Evolutionary conservation across 2,329 filamentous ascomycete species (phyloP).

Genomic region (Onygenales sp.): DNA sequence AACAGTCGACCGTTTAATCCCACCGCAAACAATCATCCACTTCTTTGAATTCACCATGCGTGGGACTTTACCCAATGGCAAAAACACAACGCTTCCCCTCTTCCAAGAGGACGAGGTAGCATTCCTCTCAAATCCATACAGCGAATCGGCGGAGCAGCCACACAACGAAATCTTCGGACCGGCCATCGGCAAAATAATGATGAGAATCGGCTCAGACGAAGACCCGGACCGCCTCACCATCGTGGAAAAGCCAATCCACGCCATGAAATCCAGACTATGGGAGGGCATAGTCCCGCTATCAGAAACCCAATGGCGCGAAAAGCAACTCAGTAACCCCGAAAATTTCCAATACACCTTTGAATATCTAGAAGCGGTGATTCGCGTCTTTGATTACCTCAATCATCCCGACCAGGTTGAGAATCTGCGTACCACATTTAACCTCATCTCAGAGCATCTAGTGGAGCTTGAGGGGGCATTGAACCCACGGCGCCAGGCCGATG

Average conservation of each 20-base stretch:
- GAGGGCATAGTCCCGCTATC: constrained; percentile 17
- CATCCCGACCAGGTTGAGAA: constrained; percentile 2
- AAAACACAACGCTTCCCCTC: constrained; percentile 4
- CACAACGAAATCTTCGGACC: neutral
- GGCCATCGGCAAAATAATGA: constrained; percentile 6
- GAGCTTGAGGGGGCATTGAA: constrained; percentile 13
- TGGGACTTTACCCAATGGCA: constrained; percentile 13
- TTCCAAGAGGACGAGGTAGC: constrained; percentile 6
- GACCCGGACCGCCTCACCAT: constrained; percentile 10
- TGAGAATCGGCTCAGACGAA: constrained; percentile 8
- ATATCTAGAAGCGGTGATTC: constrained; percentile 15
- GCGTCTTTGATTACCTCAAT: constrained; percentile 19
- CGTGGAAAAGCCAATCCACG: constrained; percentile 18
- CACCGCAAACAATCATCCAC: constrained; percentile 15
- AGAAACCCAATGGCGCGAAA: constrained; percentile 18
- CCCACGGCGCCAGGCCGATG: constrained; percentile 1
- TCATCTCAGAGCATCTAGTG: constrained; percentile 13
- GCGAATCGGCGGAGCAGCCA: constrained; percentile 1
- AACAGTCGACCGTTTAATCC: constrained; percentile 20
- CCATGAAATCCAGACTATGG: constrained; percentile 17
- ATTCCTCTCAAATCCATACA: constrained; percentile 1
- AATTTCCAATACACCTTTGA: constrained; percentile 17
- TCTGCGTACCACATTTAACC: constrained; percentile 18
- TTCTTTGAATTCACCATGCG: constrained; percentile 12
- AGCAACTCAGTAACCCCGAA: constrained; percentile 9